These are phyloP conservation scores for Euphorbia tirucalli DNA, from an alignment of 345 rosid genomes.

Conservation along the genomic window DNA sequence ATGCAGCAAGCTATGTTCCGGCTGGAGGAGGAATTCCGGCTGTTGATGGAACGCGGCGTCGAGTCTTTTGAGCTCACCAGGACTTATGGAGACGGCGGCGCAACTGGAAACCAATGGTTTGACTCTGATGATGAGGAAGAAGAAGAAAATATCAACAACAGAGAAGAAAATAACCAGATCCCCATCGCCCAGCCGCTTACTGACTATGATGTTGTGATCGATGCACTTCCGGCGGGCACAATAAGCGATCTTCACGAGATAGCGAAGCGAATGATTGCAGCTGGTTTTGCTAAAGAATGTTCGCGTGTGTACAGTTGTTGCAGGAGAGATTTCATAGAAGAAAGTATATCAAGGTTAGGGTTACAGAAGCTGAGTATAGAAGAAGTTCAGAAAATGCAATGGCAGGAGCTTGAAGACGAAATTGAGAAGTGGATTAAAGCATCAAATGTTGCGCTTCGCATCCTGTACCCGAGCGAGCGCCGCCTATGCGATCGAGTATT, in stretches of 20 bases:
- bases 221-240: constrained; percentile 78
- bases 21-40: constrained; percentile 67
- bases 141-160: too few relatives aligned
- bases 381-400: constrained; percentile 72
- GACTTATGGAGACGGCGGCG: constrained; percentile 18
- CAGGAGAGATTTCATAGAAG: constrained; percentile 77
- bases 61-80: constrained; percentile 52
- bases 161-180: constrained; percentile 44
- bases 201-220: constrained; percentile 76
- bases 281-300: constrained; percentile 71
- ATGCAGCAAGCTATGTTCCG: constrained; percentile 27
- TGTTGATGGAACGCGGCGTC: constrained; percentile 70
- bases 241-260: constrained; percentile 81
- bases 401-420: constrained; percentile 79
- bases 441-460: constrained; percentile 59
- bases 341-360: constrained; percentile 42
- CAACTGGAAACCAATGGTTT: constrained; percentile 22
- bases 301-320: constrained; percentile 73
- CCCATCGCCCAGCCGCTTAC: constrained; percentile 78
- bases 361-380: constrained; percentile 64
- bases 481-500: constrained; percentile 88
- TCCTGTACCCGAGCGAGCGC: constrained; percentile 90
- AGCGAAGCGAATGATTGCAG: constrained; percentile 80
- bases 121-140: constrained; percentile 53
- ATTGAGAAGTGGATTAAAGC: constrained; percentile 91